Percentiles rank a stretch among this genome's conserved stretches.
Evolutionary conservation across 2,329 filamentous ascomycete genomes (phyloP).

Genomic region (Trichophyton verrucosum): DNA sequence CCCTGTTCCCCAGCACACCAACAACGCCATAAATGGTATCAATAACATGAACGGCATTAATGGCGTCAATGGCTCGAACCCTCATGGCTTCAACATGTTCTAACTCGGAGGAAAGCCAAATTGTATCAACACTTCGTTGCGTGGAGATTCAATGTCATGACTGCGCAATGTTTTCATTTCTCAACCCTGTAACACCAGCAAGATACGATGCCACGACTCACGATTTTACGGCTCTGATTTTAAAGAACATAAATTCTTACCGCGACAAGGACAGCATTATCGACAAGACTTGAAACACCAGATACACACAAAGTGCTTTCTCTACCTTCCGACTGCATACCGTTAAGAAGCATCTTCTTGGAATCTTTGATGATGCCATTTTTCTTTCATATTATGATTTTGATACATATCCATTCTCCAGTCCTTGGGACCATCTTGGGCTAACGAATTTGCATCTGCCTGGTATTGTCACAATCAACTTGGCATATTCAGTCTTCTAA

Average conservation of each 20-base stretch:
- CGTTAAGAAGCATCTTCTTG: constrained; percentile 6
- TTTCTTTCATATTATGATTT: constrained; percentile 1
- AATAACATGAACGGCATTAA: constrained; percentile 11
- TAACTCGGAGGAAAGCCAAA: constrained; percentile 2
- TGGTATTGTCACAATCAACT: background rate
- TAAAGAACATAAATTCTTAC: constrained; percentile 6
- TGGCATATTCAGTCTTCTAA: background rate
- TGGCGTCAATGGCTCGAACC: constrained; percentile 7
- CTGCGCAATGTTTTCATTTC: constrained; percentile 4
- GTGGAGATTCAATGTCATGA: background rate
- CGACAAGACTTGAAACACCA: background rate
- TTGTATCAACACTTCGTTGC: constrained; percentile 4
- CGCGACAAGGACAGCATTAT: constrained; percentile 4
- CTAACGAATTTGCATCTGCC: background rate
- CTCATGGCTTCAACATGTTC: constrained; percentile 10
- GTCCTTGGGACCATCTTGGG: background rate
- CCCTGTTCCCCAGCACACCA: constrained; percentile 20
- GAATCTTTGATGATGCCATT: constrained; percentile 5
- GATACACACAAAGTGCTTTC: constrained; percentile 1
- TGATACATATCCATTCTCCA: background rate
- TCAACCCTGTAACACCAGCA: constrained; percentile 6
- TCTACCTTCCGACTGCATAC: background rate
- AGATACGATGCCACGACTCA: constrained; percentile 7
- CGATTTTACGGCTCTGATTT: constrained; percentile 6
- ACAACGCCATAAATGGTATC: constrained; percentile 12